Evolutionary conservation across 345 rosid species (phyloP), one percentile per base, ranked within the genome.

Genomic region (Lepidium sativum): DNA sequence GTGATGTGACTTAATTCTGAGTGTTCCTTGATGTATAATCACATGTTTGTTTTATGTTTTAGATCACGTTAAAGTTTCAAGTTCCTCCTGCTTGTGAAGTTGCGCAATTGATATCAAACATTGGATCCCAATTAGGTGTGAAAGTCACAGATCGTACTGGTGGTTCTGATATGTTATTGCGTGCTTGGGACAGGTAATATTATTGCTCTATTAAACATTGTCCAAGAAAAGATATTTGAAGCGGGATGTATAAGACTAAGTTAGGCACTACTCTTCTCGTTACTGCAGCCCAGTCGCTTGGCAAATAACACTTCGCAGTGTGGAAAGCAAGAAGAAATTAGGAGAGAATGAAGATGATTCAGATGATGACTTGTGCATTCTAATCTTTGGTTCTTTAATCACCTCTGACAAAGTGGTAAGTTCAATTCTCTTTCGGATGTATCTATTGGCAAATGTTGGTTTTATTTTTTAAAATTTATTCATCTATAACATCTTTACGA

Each of bases 101-200:
- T 37, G 80, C 91, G 2, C 91, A 88, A 41, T 58, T 90, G 73
- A 82, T 94, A 77, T 87, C 95, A 61, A 83, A 73, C 83, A 91
- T 94, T 58, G 92, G 79, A 67, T 77, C 90, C 8, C 69, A 82
- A 56, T 86, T 94, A 67, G 99, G 99, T 51, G 54, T 80, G 62
- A 85, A 88, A 73, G 76, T 77, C 65, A 85, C 85, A 67, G 89
- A 84, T 59, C 82, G 40, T 9, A 80, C 86, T 44, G 86, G 83
- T 79, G 97, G 96, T 72, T 75, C 95, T 39, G 92, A 86, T 59
- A 82, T 94, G 92, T 47, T 71, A 31, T 61, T 88, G 73, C 96
- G 91, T 74, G 86, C 97, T 63, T 94, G 97, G 97, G 95, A 90
- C 83, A 90, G 84, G 99, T 94, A 65, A 35, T 23, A 63, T 38